Evolutionary conservation across 306 rosid genomes (phyloP), one percentile per base, ranked within the genome.

Genomic region (Oemleria cerasiformis): DNA sequence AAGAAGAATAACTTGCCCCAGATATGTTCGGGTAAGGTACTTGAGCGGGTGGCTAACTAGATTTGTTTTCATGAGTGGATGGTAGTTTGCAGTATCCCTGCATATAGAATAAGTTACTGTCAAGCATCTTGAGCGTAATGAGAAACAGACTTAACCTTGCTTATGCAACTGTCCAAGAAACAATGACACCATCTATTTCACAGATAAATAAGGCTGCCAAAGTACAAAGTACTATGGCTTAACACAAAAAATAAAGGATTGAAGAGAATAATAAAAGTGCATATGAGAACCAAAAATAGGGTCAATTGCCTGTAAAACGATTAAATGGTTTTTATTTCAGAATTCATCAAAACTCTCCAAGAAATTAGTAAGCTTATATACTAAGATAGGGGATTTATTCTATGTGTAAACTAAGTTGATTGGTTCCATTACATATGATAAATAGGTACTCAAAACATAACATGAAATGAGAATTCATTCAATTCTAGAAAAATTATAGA

Each of bases 71-170:
- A 85, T 82, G 84, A 92, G 77, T 39, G 96, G 98, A 56, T 15
- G 77, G 71, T 92, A 89, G 67, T 78, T 83, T 77, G 98, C 92
- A 16, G 98, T 89, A 81, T 92, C 98, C 86, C 96, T 89, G 86
- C 72, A 82, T 13, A 78, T n/a, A 66, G 14, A 68, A 38, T 50
- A 50, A 60, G 73, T 42, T 36, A 56, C 51, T 12, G 45, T 79
- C 54, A 58, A 64, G 68, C 77, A 57, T 65, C 21, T 21, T 40
- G 36, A 69, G 5, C 61, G 61, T 36, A 14, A 19, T 36, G 45
- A 17, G 23, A 53, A 30, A 63, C 47, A 79, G 74, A 16, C 55
- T 47, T 38, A 30, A 30, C 36, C 3, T 30, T 30, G 36, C 2
- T 30, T 1, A 39, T 40, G 50, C 57, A 55, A n/a, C 19, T 11